A percentile compares a stretch with the other conserved stretches of the same genome.
These are phyloP conservation scores for Pisolithus microcarpus DNA, from an alignment of 768 basidiomycete species.

Conservation along the genomic window DNA sequence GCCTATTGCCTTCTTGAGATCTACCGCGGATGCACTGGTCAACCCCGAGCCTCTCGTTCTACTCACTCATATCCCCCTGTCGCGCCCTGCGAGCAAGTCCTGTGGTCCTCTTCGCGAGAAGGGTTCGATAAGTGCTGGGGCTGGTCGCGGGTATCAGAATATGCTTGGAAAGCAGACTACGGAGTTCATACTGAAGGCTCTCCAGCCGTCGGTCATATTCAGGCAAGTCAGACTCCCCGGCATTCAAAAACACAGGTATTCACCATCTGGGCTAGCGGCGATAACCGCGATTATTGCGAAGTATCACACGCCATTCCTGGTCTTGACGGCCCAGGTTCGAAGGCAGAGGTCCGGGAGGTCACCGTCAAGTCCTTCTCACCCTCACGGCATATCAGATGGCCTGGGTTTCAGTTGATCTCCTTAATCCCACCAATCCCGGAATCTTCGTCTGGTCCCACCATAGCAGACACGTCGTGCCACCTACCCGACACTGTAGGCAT, in stretches of 20 bases:
- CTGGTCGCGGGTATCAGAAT: conserved; percentile 77
- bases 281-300: conserved; percentile 91
- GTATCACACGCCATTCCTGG: conserved; percentile 43
- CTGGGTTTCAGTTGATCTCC: conserved; percentile 84
- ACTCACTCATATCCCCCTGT: conserved; percentile 81
- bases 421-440: conserved; percentile 34
- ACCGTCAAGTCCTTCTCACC: conserved; percentile 86
- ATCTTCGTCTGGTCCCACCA: conserved; percentile 33
- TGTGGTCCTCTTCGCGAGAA: conserved; percentile 77
- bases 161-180: conserved; percentile 77
- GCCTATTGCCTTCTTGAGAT: conserved; percentile 53
- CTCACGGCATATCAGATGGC: conserved; percentile 59
- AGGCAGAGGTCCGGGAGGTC: conserved; percentile 54
- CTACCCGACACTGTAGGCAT: conserved; percentile 68
- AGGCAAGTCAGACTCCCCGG: conserved; percentile 40
- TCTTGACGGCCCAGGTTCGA: conserved; percentile 16
- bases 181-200: conserved; percentile 55
- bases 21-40: conserved; percentile 19
- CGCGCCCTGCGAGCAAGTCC: conserved; percentile 59
- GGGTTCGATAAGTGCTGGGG: conserved; percentile 65
- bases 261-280: conserved; percentile 48
- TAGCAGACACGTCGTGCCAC: conserved; percentile 63
- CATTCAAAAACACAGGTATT: background rate
- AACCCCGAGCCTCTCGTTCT: conserved; percentile 49
- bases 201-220: conserved; percentile 66